Evolutionary conservation across 305 asterid genomes (phyloP).

Genomic region (Fraxinus albicans): DNA sequence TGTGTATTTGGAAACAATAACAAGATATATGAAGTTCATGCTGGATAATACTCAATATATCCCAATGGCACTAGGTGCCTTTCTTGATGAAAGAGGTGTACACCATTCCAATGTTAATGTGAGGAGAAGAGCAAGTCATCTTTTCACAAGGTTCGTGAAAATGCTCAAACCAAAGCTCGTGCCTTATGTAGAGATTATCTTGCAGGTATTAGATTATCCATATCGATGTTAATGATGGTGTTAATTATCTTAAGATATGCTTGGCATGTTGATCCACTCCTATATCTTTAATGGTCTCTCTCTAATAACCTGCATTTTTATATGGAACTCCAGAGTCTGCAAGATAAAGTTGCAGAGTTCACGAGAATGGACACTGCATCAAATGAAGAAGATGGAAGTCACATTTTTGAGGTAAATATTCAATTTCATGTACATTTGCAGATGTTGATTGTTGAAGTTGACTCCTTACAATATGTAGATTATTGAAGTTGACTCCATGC

Average conservation of each 20-base stretch:
- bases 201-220: conserved; percentile 58
- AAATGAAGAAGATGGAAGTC: conserved; percentile 86
- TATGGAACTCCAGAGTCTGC: conserved; percentile 61
- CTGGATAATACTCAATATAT: conserved; percentile 74
- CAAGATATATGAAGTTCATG: conserved; percentile 78
- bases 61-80: conserved; percentile 69
- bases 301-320: conserved; percentile 16
- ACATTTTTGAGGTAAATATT: conserved; percentile 78
- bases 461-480: conserved; percentile 22
- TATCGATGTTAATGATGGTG: neutral
- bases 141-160: conserved; percentile 90
- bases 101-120: conserved; percentile 79
- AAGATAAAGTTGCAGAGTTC: conserved; percentile 74
- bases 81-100: conserved; percentile 94
- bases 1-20: conserved; percentile 79
- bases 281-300: conserved; percentile 14
- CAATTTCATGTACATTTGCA: neutral
- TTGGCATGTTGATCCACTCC: neutral
- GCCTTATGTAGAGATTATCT: conserved; percentile 82
- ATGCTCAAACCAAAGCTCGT: conserved; percentile 78
- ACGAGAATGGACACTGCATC: conserved; percentile 54
- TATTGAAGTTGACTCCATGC: conserved; percentile 27
- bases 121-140: conserved; percentile 84
- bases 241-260: neutral
- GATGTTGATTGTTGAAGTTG: neutral